Evolutionary conservation across 805 yeast species (phyloP).

Genomic region (Myxozyma udenii): DNA sequence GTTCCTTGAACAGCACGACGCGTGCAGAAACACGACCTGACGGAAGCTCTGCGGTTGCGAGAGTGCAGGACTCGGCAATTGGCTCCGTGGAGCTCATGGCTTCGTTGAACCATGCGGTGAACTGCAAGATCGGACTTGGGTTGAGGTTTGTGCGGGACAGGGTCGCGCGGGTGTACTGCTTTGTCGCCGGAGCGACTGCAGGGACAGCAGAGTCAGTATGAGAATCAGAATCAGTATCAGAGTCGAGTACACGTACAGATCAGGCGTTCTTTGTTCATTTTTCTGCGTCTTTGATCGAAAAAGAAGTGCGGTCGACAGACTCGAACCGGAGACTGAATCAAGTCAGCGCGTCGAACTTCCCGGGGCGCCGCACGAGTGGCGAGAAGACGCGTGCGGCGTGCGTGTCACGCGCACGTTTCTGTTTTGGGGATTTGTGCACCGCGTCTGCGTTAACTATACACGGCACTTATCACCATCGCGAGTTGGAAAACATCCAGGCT

Average conservation of each 20-base stretch:
- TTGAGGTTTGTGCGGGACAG: constrained; percentile 54
- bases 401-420: no score
- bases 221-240: constrained; percentile 4
- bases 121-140: constrained; percentile 68
- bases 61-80: constrained; percentile 66
- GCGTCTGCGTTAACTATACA: no score
- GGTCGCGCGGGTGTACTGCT: constrained; percentile 73
- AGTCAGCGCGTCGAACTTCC: no score
- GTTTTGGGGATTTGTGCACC: no score
- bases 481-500: no score
- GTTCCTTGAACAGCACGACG: constrained; percentile 80
- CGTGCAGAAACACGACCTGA: constrained; percentile 87
- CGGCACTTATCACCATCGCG: no score
- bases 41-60: constrained; percentile 87
- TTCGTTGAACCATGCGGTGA: constrained; percentile 79
- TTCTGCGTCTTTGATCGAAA: no score
- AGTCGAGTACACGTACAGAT: constrained; percentile 17
- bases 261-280: constrained; percentile 25
- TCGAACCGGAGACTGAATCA: no score
- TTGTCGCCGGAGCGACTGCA: constrained; percentile 32
- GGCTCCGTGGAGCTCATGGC: constrained; percentile 57
- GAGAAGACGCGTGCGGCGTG: no score
- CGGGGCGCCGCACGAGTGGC: no score
- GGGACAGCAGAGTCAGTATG: not conserved
- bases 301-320: no score